phyloP scores from a whole-genome alignment of 2,329 filamentous ascomycete genomes.

The Phoma sp. region DNA sequence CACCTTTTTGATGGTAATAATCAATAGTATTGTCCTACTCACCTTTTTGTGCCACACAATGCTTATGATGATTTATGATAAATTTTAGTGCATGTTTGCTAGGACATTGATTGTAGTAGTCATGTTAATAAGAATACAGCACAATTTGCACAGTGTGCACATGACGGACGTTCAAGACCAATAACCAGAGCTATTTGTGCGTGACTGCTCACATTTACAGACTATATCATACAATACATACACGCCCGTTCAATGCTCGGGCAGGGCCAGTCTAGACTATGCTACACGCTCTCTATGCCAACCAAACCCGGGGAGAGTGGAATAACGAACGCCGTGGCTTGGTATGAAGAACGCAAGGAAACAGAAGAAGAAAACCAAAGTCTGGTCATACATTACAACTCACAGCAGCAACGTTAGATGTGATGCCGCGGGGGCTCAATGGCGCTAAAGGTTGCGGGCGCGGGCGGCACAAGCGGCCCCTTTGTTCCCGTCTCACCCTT shows the following conservation, averaged over 20 bases:
- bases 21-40: conserved; percentile 1
- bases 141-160: too few relatives aligned
- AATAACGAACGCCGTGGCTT: not conserved
- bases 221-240: conserved; percentile 13
- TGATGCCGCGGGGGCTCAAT: conserved; percentile 17
- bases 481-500: conserved; percentile 43
- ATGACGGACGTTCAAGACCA: too few relatives aligned
- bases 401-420: not conserved
- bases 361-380: not conserved
- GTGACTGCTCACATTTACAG: not conserved
- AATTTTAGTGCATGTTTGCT: too few relatives aligned
- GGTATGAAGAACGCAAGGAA: conserved; percentile 4
- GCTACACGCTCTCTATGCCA: not conserved
- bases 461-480: conserved; percentile 44
- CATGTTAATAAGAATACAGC: too few relatives aligned
- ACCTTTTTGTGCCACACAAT: too few relatives aligned
- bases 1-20: not conserved
- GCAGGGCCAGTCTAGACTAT: not conserved
- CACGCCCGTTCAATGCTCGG: not conserved
- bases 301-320: conserved; percentile 1
- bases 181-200: too few relatives aligned
- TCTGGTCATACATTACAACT: not conserved
- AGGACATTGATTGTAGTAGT: too few relatives aligned
- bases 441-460: conserved; percentile 33
- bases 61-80: too few relatives aligned